Base-by-base conservation (phyloP, 352 stramenopile species). In the Pythium coloratum region DNA sequence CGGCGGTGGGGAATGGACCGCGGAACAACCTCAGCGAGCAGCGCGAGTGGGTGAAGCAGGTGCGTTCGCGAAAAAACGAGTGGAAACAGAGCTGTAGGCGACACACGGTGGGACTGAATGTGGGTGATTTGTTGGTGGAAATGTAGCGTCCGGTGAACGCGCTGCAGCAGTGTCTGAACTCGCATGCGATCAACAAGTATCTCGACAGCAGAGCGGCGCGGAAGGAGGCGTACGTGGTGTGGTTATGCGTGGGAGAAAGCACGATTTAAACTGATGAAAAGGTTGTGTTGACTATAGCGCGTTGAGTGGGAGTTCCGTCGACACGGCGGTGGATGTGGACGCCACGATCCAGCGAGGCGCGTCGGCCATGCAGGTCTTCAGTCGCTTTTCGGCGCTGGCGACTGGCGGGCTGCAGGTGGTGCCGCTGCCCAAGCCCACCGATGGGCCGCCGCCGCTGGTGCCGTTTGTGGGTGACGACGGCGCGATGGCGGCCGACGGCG, bases 81-180 rank as follows among this genome's bases (percentile, higher is more conserved):
- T 9, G 46, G 7, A 53, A 53, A 53, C 46, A 10, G 46, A 6
- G 18, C 13, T 51, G n/a, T 55, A 1, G 20, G 24, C 5, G 32
- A 34, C 18, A 34, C 6, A 33, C 12, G 33, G 4, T 4, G 30
- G 40, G 34, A 38, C 42, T 70, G 7, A 46, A n/a, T 38, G 36
- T 40, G 33, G 8, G 3, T n/a, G 30, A 9, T 61, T 50, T 47
- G 10, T 47, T 47, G 40, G 9, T 18, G 40, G 7, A 20, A 14
- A 4, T 61, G n/a, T 69, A 83, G 73, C 55, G 55, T 38, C 69
- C 74, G 5, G 55, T 67, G 33, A 89, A 82, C 53, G 66, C 73
- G 40, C 72, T 93, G 33, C 82, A 91, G 60, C 81, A 91, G 58
- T 89, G 85, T 59, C 70, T 93, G 18, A 93, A 93, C 66, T 91